Percentiles rank a stretch among this genome's conserved stretches.
Evolutionary conservation across 768 basidiomycete species (phyloP).

Genomic region (Rhodotorula graminis): DNA sequence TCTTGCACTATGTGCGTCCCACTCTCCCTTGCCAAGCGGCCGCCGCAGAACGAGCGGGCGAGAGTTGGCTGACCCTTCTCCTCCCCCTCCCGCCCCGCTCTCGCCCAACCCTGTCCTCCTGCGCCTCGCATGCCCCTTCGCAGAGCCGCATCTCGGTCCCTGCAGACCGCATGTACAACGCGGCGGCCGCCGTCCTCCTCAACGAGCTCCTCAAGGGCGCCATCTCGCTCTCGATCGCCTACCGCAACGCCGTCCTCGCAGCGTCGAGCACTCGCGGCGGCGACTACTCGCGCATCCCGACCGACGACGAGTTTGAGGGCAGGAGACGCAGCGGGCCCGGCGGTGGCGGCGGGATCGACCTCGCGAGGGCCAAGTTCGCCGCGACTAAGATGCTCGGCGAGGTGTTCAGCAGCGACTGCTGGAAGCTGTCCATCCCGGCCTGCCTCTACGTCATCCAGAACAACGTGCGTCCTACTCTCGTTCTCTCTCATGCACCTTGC

Average conservation of each 20-base stretch:
- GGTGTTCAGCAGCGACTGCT: constrained; percentile 66
- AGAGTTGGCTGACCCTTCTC: neutral
- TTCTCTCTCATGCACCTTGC: no score
- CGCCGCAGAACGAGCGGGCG: neutral
- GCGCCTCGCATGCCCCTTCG: neutral
- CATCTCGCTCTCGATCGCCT: constrained; percentile 78
- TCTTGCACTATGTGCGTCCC: constrained; percentile 94
- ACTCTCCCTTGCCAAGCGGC: no score
- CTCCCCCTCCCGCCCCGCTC: no score
- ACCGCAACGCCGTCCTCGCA: constrained; percentile 32
- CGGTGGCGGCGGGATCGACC: neutral
- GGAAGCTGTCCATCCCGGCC: constrained; percentile 95
- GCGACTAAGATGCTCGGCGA: constrained; percentile 16
- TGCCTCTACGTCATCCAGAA: constrained; percentile 63
- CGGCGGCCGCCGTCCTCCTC: constrained; percentile 88
- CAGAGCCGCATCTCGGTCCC: constrained; percentile 35
- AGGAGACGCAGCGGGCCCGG: neutral
- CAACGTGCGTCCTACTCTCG: constrained; percentile 46
- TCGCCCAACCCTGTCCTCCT: neutral
- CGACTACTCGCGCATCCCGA: constrained; percentile 16
- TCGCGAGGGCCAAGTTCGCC: neutral
- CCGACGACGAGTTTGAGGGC: constrained; percentile 1
- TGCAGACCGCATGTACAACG: constrained; percentile 58
- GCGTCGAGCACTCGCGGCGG: neutral
- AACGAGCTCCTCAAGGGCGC: constrained; percentile 88